Evolutionary conservation across 1,284 basidiomycete genomes (phyloP).

Genomic region (Bjerkandera adusta): DNA sequence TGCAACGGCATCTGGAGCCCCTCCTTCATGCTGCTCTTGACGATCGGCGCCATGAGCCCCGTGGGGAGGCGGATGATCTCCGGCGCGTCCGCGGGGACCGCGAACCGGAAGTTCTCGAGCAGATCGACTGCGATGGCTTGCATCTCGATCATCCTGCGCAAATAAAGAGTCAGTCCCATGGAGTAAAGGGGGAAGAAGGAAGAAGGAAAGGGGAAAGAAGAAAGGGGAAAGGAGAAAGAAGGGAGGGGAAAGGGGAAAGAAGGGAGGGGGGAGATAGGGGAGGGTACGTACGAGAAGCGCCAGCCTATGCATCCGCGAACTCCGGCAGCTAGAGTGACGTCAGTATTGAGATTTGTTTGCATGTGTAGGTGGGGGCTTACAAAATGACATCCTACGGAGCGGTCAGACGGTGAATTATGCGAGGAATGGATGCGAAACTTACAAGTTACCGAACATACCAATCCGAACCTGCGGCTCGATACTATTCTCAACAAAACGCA

Average conservation of each 20-base stretch:
- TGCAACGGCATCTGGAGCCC: conserved; percentile 21
- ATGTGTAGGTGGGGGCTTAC: background rate
- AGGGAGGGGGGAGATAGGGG: background rate
- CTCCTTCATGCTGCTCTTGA: conserved; percentile 18
- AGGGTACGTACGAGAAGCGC: conserved; percentile 7
- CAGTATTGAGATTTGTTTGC: background rate
- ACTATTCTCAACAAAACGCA: conserved; percentile 39
- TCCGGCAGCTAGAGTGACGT: background rate
- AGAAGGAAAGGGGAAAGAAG: background rate
- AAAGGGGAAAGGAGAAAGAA: background rate
- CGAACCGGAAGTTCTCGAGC: conserved; percentile 17
- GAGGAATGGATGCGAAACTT: conserved; percentile 18
- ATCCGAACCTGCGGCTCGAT: conserved; percentile 37
- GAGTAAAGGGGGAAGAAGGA: too few species aligned
- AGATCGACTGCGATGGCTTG: conserved; percentile 10
- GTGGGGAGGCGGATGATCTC: conserved; percentile 23
- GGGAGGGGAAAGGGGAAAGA: background rate
- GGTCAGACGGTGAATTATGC: background rate
- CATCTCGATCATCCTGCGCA: conserved; percentile 9
- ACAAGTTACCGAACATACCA: conserved; percentile 54
- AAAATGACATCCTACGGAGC: background rate
- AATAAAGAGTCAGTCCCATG: too few species aligned
- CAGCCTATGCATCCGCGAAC: conserved; percentile 8
- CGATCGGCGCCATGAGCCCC: conserved; percentile 20
- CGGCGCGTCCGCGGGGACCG: conserved; percentile 12